Conservation (phyloP, 108 stramenopile genomes). For the Nitzschia palea region DNA sequence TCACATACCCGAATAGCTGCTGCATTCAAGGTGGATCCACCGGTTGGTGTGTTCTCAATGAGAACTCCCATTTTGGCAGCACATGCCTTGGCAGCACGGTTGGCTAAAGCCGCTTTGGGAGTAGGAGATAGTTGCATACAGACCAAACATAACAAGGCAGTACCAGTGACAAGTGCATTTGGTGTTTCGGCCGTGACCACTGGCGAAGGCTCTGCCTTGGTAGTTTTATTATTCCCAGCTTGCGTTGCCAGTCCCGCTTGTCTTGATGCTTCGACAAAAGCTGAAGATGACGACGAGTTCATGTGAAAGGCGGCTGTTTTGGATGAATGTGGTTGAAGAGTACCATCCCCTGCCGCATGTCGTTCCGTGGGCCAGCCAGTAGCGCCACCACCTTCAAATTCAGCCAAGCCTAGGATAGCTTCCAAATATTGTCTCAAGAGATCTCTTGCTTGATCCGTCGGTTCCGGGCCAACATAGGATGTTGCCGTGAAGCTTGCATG, state of each 20-base stretch:
- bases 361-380: conserved; percentile 54
- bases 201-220: conserved; percentile 28
- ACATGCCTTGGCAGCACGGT: conserved; percentile 76
- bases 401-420: conserved; percentile 68
- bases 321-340: neutral
- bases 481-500: conserved; percentile 80
- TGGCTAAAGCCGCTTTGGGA: conserved; percentile 70
- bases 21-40: conserved; percentile 17
- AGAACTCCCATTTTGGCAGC: conserved; percentile 64
- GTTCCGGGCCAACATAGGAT: conserved; percentile 79
- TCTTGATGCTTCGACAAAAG: conserved; percentile 31
- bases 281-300: conserved; percentile 6
- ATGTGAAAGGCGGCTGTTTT: conserved; percentile 20
- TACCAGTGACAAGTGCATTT: conserved; percentile 59
- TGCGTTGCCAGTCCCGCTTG: neutral
- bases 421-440: conserved; percentile 80
- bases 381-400: conserved; percentile 53
- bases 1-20: conserved; percentile 68
- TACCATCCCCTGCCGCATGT: neutral
- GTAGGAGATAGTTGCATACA: conserved; percentile 55
- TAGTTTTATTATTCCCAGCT: neutral
- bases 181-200: conserved; percentile 40
- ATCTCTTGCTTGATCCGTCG: conserved; percentile 48
- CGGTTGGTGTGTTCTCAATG: conserved; percentile 9
- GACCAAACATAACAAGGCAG: conserved; percentile 73